Evolutionary conservation across 441 rosid genomes (phyloP).

Genomic region (Sinapis alba): DNA sequence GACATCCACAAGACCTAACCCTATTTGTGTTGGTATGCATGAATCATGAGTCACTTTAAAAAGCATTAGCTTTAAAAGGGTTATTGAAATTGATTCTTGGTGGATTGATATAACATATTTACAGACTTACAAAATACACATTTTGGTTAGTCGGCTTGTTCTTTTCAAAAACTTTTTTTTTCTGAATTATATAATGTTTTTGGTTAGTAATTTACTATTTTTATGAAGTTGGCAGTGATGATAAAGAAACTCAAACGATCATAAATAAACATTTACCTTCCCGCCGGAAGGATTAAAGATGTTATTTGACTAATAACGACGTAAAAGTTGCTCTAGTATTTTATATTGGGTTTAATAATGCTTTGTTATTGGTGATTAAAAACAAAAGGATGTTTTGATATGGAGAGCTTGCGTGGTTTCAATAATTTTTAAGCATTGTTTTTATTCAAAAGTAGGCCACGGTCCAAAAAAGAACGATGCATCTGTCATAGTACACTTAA

Average conservation of each 20-base stretch:
- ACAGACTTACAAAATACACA: neutral
- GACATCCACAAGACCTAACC: constrained; percentile 11
- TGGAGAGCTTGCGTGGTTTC: constrained; percentile 27
- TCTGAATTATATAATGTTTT: neutral
- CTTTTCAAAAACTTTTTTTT: neutral
- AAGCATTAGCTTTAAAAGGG: neutral
- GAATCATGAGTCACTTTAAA: constrained; percentile 6
- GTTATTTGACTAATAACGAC: neutral
- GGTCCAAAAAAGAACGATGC: constrained; percentile 23
- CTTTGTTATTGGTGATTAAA: neutral
- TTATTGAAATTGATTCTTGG: neutral
- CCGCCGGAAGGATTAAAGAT: neutral
- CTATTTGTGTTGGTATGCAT: constrained; percentile 1
- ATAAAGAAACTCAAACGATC: too few relatives aligned
- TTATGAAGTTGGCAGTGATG: too few relatives aligned
- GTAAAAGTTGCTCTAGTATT: neutral
- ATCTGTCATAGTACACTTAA: constrained; percentile 24
- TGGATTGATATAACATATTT: constrained; percentile 9
- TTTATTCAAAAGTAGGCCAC: neutral
- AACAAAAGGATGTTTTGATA: neutral
- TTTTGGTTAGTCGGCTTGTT: neutral
- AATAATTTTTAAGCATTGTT: neutral
- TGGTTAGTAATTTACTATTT: too few relatives aligned
- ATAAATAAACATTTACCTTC: too few relatives aligned
- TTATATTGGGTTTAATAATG: neutral